These are phyloP conservation scores for Talaromyces sp. DNA, from an alignment of 2,329 filamentous ascomycete species.

Conservation along the genomic window DNA sequence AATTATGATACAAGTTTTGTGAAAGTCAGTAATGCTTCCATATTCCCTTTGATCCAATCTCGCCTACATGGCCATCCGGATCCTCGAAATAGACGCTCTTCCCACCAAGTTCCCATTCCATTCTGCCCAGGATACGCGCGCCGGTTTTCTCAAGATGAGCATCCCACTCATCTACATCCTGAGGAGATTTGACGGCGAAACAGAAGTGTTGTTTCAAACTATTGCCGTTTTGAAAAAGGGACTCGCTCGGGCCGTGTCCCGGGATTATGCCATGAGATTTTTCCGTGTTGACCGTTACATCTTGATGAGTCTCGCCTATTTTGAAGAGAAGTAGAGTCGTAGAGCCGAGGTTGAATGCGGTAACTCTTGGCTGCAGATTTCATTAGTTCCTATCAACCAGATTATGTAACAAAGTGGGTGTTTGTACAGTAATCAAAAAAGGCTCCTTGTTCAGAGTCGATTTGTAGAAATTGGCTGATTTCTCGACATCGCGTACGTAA, in stretches of 20 bases:
- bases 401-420: not conserved
- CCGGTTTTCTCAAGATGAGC: constrained; percentile 24
- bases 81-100: constrained; percentile 32
- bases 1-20: not conserved
- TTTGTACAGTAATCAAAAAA: constrained; percentile 19
- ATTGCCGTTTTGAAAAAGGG: not conserved
- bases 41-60: constrained; percentile 29
- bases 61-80: constrained; percentile 30
- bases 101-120: constrained; percentile 29
- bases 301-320: constrained; percentile 17
- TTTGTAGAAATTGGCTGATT: constrained; percentile 27
- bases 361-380: constrained; percentile 20
- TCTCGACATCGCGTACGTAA: constrained; percentile 26
- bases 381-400: constrained; percentile 18
- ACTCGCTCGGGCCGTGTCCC: constrained; percentile 7
- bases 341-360: constrained; percentile 28
- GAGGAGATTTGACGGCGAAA: constrained; percentile 24
- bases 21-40: constrained; percentile 26
- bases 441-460: constrained; percentile 24
- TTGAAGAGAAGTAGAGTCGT: constrained; percentile 29
- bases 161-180: constrained; percentile 27
- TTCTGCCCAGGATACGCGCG: constrained; percentile 24
- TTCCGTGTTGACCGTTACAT: constrained; percentile 12
- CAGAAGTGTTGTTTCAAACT: constrained; percentile 29
- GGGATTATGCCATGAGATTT: constrained; percentile 16